Evolutionary conservation across 2,329 filamentous ascomycete genomes (phyloP).

Genomic region (Penicillium psychrosexuale): DNA sequence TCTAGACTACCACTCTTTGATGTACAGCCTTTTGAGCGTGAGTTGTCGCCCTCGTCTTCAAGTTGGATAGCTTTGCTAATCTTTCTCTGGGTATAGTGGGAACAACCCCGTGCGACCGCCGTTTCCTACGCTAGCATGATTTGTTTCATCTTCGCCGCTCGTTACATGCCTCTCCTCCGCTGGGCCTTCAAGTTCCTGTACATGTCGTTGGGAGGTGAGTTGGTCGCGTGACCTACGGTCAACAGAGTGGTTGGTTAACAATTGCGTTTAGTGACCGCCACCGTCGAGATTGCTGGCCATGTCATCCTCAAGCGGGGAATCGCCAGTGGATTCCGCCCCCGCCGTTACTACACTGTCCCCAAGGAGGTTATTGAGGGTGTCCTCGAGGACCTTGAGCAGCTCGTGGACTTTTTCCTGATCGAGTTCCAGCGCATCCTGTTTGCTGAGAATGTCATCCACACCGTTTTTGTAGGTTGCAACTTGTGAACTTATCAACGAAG

Average conservation of each 20-base stretch:
- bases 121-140: conserved; percentile 57
- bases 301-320: conserved; percentile 57
- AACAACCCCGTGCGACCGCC: conserved; percentile 62
- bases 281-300: conserved; percentile 57
- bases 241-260: conserved; percentile 10
- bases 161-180: conserved; percentile 61
- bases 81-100: conserved; percentile 48
- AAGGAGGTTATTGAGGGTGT: conserved; percentile 61
- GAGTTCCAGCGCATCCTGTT: conserved; percentile 66
- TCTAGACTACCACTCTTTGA: conserved; percentile 62
- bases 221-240: conserved; percentile 21
- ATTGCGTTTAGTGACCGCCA: conserved; percentile 49
- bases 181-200: conserved; percentile 61
- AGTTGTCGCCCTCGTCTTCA: conserved; percentile 25
- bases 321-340: conserved; percentile 59
- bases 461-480: conserved; percentile 53
- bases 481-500: not conserved
- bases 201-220: conserved; percentile 57
- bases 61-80: conserved; percentile 2
- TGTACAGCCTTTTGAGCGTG: conserved; percentile 63
- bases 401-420: conserved; percentile 67
- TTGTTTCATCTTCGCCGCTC: conserved; percentile 59
- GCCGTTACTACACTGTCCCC: conserved; percentile 64
- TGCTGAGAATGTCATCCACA: conserved; percentile 62
- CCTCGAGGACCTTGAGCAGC: conserved; percentile 61